These are phyloP conservation scores for Penicillium sp. DNA, from an alignment of 2,329 filamentous ascomycete species.

Conservation along the genomic window DNA sequence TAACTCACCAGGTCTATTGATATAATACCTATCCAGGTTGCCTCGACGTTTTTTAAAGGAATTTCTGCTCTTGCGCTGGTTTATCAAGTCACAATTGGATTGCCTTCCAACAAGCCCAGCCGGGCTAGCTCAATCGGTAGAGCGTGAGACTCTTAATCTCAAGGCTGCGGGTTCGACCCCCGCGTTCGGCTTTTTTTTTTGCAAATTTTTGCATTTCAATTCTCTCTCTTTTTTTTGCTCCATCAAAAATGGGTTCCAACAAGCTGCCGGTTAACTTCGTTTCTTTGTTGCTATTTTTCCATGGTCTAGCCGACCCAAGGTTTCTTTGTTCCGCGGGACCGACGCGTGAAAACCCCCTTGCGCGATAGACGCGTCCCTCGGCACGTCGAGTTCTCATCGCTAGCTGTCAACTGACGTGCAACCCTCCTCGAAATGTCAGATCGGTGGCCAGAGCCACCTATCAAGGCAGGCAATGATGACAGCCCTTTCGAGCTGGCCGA, in stretches of 20 bases:
- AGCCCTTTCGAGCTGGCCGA: not conserved
- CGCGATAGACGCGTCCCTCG: not conserved
- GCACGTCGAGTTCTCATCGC: not conserved
- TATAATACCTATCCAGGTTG: no score
- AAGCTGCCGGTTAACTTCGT: not conserved
- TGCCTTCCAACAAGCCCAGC: slow-evolving; percentile 24
- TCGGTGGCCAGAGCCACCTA: not conserved
- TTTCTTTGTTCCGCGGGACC: not conserved
- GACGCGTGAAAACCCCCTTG: no score
- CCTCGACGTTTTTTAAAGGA: no score
- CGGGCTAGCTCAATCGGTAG: slow-evolving; percentile 53
- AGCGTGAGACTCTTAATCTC: slow-evolving; percentile 52
- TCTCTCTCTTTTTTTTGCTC: not conserved
- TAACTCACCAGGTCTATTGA: no score
- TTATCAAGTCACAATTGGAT: not conserved
- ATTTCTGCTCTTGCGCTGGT: no score
- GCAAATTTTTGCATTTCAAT: not conserved
- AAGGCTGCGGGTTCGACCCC: slow-evolving; percentile 44
- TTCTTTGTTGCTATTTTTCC: not conserved
- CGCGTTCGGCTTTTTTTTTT: slow-evolving; percentile 37
- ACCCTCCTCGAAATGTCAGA: not conserved
- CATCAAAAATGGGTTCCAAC: no score
- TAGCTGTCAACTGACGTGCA: not conserved
- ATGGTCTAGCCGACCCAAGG: not conserved
- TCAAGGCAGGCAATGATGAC: not conserved